Base-by-base conservation (phyloP, 257 asterid genomes). In the Jaltomata sinuosa region DNA sequence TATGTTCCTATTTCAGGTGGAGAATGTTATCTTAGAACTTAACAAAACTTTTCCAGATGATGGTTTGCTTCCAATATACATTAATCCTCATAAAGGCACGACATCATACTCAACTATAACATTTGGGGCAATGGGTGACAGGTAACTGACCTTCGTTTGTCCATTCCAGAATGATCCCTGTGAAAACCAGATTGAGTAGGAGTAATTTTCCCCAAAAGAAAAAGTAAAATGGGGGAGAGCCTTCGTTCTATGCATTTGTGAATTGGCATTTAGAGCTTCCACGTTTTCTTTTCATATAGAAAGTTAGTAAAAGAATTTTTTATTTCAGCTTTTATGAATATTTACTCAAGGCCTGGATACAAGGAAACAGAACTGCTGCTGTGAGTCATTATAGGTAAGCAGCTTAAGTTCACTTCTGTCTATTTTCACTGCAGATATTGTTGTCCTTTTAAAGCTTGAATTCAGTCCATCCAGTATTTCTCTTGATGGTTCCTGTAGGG, bases 51-150 rank as follows among this genome's bases (percentile, higher is more conserved):
- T 95, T 85, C 99, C 99, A 10, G 83, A 89, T 62, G 99, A 97
- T 89, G 99, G 99, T 87, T 90, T 97, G 86, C 98, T 97, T 86
- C 99, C 99, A 86, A 97, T 97, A 82, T 97, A 97, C 86, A 91
- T 97, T 29, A 91, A 93, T 89, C 97, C 98, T 22, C 91, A 92
- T 55, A 90, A 86, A 78, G 98, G 97, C 84, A 84, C 93, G 71
- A 89, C 90, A 85, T 89, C 98, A 2, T 90, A 94, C 88, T 92
- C 99, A 74, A 89, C 99, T 87, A 93, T 97, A 62, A 97, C 99
- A 64, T 97, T 95, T 90, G 99, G 99, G 83, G 99, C 99, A 87
- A 95, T 97, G 99, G 99, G 99, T 54, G 99, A 97, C 95, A 97
- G 99, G 99, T 97, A 85, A 72, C 45, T 50, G 47, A 77, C 64